Conservation (phyloP, 179 eudicot species). For the Nepenthes alata region DNA sequence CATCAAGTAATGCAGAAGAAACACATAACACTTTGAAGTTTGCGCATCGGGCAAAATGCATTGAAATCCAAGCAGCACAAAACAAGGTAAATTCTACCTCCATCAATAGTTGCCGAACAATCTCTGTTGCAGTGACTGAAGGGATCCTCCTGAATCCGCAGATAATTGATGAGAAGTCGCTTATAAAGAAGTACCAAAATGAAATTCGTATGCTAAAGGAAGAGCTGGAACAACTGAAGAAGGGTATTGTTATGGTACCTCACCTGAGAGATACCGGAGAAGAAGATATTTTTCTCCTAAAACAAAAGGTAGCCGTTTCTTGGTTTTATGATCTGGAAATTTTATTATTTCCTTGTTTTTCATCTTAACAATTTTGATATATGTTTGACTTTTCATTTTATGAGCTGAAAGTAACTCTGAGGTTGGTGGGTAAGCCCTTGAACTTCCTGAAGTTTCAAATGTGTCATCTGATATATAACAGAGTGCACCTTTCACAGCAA, state of each 20-base stretch:
- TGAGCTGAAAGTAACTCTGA: too few species aligned
- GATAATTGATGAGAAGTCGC: conserved; percentile 98
- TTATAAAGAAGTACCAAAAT: conserved; percentile 95
- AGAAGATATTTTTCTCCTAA: conserved; percentile 67
- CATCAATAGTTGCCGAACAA: conserved; percentile 1
- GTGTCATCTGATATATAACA: too few species aligned
- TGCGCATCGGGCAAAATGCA: conserved; percentile 95
- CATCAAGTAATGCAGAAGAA: conserved; percentile 92
- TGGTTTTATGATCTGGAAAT: background rate
- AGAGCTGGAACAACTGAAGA: conserved; percentile 81
- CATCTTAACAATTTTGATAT: too few species aligned
- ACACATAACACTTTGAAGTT: conserved; percentile 96
- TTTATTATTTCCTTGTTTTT: background rate
- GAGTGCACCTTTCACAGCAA: too few species aligned
- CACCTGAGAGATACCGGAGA: conserved; percentile 54
- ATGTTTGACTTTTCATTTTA: too few species aligned
- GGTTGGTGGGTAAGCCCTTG: too few species aligned
- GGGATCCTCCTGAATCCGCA: conserved; percentile 25
- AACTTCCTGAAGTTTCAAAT: too few species aligned
- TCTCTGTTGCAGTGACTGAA: conserved; percentile 9
- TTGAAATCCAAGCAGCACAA: conserved; percentile 97
- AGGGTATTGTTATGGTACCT: conserved; percentile 65
- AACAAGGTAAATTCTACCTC: conserved; percentile 52
- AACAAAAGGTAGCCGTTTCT: conserved; percentile 59
- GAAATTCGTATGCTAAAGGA: conserved; percentile 90